These are phyloP conservation scores for Setomelanomma holmii DNA, from an alignment of 2,329 filamentous ascomycete genomes.

Conservation along the genomic window DNA sequence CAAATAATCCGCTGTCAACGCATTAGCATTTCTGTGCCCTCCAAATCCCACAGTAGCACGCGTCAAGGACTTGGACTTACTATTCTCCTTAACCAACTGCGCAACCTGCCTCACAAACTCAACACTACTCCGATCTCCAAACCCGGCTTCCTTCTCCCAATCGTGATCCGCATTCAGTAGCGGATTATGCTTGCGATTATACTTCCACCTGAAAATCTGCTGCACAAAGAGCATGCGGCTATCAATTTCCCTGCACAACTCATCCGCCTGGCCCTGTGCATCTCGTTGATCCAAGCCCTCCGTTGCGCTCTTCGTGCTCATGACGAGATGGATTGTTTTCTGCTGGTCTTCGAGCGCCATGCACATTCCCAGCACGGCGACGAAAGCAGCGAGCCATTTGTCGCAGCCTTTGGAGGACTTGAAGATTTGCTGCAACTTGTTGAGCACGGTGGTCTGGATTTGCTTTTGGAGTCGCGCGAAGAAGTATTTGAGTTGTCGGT, in stretches of 20 bases:
- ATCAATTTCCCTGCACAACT: constrained; percentile 55
- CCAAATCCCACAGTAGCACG: too few relatives aligned
- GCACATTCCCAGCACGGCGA: constrained; percentile 55
- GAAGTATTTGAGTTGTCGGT: constrained; percentile 59
- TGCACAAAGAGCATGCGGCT: constrained; percentile 53
- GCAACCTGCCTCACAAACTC: constrained; percentile 49
- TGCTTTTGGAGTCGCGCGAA: constrained; percentile 53
- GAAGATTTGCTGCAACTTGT: constrained; percentile 56
- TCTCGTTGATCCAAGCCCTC: constrained; percentile 34
- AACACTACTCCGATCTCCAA: constrained; percentile 43
- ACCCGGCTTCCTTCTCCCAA: constrained; percentile 47
- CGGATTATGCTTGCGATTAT: constrained; percentile 53
- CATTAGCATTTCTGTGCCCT: constrained; percentile 16
- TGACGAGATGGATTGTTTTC: constrained; percentile 54
- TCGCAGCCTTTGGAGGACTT: constrained; percentile 52
- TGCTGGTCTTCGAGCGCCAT: constrained; percentile 59
- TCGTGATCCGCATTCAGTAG: constrained; percentile 47
- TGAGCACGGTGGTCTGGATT: constrained; percentile 53
- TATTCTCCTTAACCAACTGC: constrained; percentile 51
- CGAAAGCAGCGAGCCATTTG: constrained; percentile 56
- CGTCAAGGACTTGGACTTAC: too few relatives aligned
- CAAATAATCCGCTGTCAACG: constrained; percentile 47
- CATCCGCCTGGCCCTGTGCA: constrained; percentile 43
- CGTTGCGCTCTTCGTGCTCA: constrained; percentile 48
- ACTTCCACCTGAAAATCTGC: constrained; percentile 57